Evolutionary conservation across 768 basidiomycete species (phyloP).

Genomic region (Mycena vitilis): DNA sequence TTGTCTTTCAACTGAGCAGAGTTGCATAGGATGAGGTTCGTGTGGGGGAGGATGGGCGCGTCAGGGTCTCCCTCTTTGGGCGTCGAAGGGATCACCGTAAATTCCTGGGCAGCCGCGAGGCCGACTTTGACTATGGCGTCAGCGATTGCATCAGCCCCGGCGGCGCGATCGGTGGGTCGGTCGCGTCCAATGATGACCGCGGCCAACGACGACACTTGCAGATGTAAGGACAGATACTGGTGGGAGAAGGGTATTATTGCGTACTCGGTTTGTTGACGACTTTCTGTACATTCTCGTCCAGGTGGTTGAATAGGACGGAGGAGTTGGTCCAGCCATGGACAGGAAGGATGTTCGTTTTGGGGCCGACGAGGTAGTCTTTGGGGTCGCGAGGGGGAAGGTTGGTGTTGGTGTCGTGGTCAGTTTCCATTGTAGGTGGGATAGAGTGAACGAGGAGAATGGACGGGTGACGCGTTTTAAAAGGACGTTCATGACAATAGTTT

Average conservation of each 20-base stretch:
- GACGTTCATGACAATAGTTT: too few species aligned
- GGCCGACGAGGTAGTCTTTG: constrained; percentile 9
- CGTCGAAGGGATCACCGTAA: too few species aligned
- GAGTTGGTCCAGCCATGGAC: constrained; percentile 12
- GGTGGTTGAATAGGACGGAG: constrained; percentile 8
- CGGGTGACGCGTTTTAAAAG: too few species aligned
- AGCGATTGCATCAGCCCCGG: constrained; percentile 6
- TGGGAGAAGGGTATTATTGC: too few species aligned
- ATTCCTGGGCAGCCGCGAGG: neutral
- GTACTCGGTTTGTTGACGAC: constrained; percentile 18
- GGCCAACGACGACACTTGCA: constrained; percentile 19
- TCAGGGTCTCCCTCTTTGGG: neutral
- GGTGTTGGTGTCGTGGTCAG: neutral
- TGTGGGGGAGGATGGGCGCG: constrained; percentile 2
- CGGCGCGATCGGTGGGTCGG: constrained; percentile 13
- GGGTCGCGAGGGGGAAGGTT: neutral
- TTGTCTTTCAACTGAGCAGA: constrained; percentile 4
- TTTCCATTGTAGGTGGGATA: constrained; percentile 16
- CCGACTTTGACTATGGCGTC: neutral
- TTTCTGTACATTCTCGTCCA: constrained; percentile 2
- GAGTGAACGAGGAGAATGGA: too few species aligned
- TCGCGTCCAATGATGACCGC: constrained; percentile 16
- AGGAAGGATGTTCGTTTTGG: constrained; percentile 9
- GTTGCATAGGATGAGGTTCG: constrained; percentile 1
- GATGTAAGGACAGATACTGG: neutral